Conservation (phyloP, 192 early-diverging fungal species). For the Entrophospora sp. region DNA sequence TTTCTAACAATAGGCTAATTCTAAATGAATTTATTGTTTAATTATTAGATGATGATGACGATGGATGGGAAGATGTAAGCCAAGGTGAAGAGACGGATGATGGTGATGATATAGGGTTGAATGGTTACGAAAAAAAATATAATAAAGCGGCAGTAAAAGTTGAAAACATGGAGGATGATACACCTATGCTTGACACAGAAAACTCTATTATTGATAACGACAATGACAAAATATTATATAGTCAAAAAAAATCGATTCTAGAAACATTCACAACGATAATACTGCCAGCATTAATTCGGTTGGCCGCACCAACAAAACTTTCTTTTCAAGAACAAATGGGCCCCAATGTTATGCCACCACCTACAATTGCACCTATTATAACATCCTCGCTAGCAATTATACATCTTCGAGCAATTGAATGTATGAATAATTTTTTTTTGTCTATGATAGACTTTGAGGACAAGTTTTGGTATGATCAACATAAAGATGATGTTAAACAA, state of each 20-base stretch:
- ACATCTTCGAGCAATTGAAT: slow-evolving; percentile 60
- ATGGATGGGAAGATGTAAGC: too few relatives aligned
- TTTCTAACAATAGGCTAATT: too few relatives aligned
- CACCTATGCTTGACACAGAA: slow-evolving; percentile 32
- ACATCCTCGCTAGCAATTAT: slow-evolving; percentile 45
- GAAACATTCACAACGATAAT: slow-evolving; percentile 39
- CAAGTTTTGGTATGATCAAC: slow-evolving; percentile 55
- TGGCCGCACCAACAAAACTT: slow-evolving; percentile 38
- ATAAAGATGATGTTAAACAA: slow-evolving; percentile 32
- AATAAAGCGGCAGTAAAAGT: too few relatives aligned
- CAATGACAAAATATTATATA: too few relatives aligned
- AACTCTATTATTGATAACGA: slow-evolving; percentile 30
- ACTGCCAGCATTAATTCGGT: slow-evolving; percentile 37
- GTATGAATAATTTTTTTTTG: slow-evolving; percentile 68
- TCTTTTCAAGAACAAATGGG: slow-evolving; percentile 38
- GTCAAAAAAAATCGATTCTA: slow-evolving; percentile 31
- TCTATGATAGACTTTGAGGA: slow-evolving; percentile 57
- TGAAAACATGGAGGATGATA: slow-evolving; percentile 37
- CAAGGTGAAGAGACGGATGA: too few relatives aligned
- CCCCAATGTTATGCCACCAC: slow-evolving; percentile 18
- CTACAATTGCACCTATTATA: slow-evolving; percentile 30
- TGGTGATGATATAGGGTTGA: too few relatives aligned
- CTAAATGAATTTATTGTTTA: too few relatives aligned
- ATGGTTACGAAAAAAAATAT: too few relatives aligned
- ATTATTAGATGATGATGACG: too few relatives aligned